These are phyloP conservation scores for Fusarium sp. DNA, from an alignment of 2,329 filamentous ascomycete genomes.

Conservation along the genomic window DNA sequence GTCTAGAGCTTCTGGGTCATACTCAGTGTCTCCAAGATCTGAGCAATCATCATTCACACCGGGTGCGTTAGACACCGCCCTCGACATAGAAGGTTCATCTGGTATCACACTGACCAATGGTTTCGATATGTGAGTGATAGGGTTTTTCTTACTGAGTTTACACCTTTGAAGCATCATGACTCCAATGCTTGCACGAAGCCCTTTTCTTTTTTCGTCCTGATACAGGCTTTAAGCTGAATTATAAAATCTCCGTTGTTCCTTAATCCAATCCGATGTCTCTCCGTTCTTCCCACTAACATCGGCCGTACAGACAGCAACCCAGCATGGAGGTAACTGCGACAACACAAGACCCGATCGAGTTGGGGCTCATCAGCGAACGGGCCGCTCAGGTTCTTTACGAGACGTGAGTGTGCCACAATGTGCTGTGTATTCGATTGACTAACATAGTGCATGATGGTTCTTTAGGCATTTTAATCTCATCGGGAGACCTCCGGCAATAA, in stretches of 20 bases:
- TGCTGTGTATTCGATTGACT: too few relatives aligned
- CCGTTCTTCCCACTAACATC: neutral
- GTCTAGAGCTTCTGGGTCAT: neutral
- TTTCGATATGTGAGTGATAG: neutral
- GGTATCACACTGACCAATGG: too few relatives aligned
- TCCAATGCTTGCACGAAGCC: neutral
- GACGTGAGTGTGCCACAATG: too few relatives aligned
- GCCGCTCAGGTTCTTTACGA: too few relatives aligned
- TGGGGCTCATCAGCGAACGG: neutral
- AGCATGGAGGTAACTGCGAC: neutral
- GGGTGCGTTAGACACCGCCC: accelerated
- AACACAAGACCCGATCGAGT: neutral
- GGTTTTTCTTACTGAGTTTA: neutral
- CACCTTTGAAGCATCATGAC: neutral
- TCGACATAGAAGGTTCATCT: neutral
- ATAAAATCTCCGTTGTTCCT: accelerated
- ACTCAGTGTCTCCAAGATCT: neutral
- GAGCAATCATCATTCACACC: neutral
- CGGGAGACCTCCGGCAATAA: too few relatives aligned
- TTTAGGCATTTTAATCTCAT: too few relatives aligned
- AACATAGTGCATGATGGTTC: too few relatives aligned
- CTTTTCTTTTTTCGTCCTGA: neutral
- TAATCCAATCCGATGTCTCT: neutral
- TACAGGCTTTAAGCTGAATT: neutral
- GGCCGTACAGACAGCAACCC: neutral